A percentile compares a stretch with the other conserved stretches of the same genome.
phyloP scores from a whole-genome alignment of 2,329 filamentous ascomycete genomes.

The Aspergillus tamarii region DNA sequence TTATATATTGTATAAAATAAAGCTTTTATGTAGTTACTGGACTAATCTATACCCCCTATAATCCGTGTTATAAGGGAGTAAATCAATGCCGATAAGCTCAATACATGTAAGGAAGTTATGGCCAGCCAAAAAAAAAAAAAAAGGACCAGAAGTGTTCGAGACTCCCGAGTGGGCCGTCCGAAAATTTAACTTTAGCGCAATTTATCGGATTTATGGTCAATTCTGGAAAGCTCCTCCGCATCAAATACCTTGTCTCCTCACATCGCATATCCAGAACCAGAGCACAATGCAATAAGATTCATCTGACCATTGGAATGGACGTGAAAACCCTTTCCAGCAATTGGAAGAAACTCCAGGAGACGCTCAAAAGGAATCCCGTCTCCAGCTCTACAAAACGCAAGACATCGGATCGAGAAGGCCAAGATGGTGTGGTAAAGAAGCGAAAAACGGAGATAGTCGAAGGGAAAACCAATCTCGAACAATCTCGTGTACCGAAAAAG shows the following conservation, averaged over 20 bases:
- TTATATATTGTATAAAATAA: not conserved
- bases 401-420: conserved; percentile 33
- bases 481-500: conserved; percentile 24
- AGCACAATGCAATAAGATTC: conserved; percentile 27
- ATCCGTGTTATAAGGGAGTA: not conserved
- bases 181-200: conserved; percentile 23
- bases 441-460: conserved; percentile 28
- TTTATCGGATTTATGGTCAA: not conserved
- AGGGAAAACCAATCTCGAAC: conserved; percentile 29
- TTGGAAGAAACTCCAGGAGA: conserved; percentile 55
- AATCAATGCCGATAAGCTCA: not conserved
- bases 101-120: not conserved
- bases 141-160: conserved; percentile 8
- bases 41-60: not conserved
- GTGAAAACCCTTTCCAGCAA: conserved; percentile 51
- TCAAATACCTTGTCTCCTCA: conserved; percentile 18
- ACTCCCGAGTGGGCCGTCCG: conserved; percentile 20
- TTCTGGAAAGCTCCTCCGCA: conserved; percentile 18
- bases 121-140: not conserved
- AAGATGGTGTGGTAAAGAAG: conserved; percentile 38
- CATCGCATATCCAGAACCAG: conserved; percentile 4
- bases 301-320: conserved; percentile 42
- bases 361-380: conserved; percentile 40
- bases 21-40: not conserved
- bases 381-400: conserved; percentile 36